phyloP scores from a whole-genome alignment of 2,329 filamentous ascomycete species.

The Beauveria bassiana region DNA sequence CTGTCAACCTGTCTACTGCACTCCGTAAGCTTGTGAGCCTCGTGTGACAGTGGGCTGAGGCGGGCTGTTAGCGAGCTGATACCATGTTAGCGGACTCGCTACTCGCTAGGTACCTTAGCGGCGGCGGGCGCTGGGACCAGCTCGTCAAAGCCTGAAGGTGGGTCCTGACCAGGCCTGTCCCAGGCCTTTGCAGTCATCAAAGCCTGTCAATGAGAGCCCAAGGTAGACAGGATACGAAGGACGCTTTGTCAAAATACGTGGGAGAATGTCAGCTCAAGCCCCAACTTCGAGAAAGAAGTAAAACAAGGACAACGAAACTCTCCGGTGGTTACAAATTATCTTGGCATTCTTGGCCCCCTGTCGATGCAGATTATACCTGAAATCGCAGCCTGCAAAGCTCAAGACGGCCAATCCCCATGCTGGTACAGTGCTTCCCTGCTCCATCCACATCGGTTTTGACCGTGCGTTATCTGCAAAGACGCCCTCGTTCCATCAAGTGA shows the following conservation, averaged over 20 bases:
- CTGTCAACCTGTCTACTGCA: too few species aligned
- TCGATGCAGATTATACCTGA: neutral
- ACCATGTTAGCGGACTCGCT: neutral
- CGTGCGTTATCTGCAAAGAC: neutral
- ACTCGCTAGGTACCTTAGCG: neutral
- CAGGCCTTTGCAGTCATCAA: neutral
- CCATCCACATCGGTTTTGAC: neutral
- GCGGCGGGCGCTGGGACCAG: neutral
- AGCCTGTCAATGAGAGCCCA: neutral
- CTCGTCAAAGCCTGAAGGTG: neutral
- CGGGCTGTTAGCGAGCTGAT: too few species aligned
- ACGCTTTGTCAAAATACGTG: too few species aligned
- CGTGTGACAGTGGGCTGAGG: too few species aligned
- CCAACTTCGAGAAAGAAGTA: neutral
- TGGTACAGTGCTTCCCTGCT: neutral
- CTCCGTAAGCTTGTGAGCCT: too few species aligned
- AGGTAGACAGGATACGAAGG: too few species aligned
- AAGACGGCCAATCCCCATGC: neutral
- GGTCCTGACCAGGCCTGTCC: neutral
- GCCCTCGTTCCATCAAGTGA: neutral
- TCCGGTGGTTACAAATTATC: neutral
- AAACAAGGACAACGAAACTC: neutral
- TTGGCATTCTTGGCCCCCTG: neutral
- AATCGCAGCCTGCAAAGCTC: neutral
- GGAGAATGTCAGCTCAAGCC: too few species aligned